Base-by-base conservation (phyloP, 2,329 filamentous ascomycete genomes). In the Phyllosticta capitalensis region DNA sequence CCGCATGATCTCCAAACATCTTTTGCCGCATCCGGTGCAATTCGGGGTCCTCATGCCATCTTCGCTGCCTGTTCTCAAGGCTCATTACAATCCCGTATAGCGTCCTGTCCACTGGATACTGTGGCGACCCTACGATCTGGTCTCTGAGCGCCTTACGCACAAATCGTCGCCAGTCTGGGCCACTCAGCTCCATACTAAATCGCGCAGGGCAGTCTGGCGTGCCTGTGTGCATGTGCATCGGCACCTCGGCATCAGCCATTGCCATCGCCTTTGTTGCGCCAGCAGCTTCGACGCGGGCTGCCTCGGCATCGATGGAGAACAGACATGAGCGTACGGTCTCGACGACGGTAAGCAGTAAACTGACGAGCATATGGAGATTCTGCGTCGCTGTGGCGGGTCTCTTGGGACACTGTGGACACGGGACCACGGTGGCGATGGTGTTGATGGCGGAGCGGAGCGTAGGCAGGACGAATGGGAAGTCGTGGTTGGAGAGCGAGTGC, bases 61-160 rank as follows among this genome's bases (percentile, higher is more conserved):
- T 67, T 28, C 66, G 28, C 64, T 80, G 78, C 61, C 78, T 66
- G 24, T 70, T 60, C 63, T 77, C 73, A 64, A 76, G 70, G 58
- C 71, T 67, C 22, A 71, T 65, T 4, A 76, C 61, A 19, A 79
- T 58, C 2, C 65, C 66, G 52, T 70, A 61, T 9, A 80, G 63
- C 14, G 70, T 73, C 64, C 60, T 64, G 63, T 9, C 69, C 67
- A 1, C 68, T 28, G 9, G n/a, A 28, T 33, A 38, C 19, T 14
- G 52, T 33, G 5, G 24, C 20, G 22, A 61, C 51, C 76, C 77
- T 7, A 73, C 52, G 1, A 80, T 66, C 64, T 78, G 76, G 1
- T 71, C 72, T 58, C 68, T 73, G 22, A 80, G 68, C n/a, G 75
- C 76, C 55, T 73, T 74, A 64, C 77, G 76, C 3, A 73, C 74